Evolutionary conservation across 805 yeast genomes (phyloP).

Genomic region (Metschnikowia henanensis): DNA sequence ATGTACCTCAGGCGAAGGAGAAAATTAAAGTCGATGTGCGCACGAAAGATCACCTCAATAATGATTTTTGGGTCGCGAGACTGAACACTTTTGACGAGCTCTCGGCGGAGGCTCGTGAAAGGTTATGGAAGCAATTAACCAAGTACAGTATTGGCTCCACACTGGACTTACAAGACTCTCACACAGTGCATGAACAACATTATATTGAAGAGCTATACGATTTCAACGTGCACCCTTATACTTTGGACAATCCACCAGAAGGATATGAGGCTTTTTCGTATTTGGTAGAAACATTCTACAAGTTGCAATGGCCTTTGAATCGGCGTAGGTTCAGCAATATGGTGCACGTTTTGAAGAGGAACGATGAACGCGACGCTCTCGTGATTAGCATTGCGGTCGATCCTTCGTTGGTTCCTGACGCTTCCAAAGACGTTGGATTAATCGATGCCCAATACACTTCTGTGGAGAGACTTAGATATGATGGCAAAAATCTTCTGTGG

Average conservation of each 20-base stretch:
- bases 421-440: slow-evolving; percentile 13
- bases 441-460: slow-evolving; percentile 38
- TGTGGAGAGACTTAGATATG: slow-evolving; percentile 30
- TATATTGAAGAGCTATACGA: slow-evolving; percentile 35
- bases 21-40: slow-evolving; percentile 16
- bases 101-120: slow-evolving; percentile 8
- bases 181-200: slow-evolving; percentile 36
- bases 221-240: slow-evolving; percentile 23
- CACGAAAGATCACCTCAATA: slow-evolving; percentile 12
- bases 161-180: slow-evolving; percentile 22
- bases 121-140: slow-evolving; percentile 12
- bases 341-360: slow-evolving; percentile 27
- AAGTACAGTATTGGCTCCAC: slow-evolving; percentile 17
- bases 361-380: slow-evolving; percentile 23
- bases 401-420: slow-evolving; percentile 23
- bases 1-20: slow-evolving; percentile 16
- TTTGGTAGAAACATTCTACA: slow-evolving; percentile 32
- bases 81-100: slow-evolving; percentile 16
- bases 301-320: slow-evolving; percentile 37
- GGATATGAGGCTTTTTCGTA: slow-evolving; percentile 25
- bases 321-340: slow-evolving; percentile 37
- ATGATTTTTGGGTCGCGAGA: slow-evolving; percentile 22
- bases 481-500: slow-evolving; percentile 30
- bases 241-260: slow-evolving; percentile 15
- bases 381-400: slow-evolving; percentile 36